Conservation (phyloP, 768 basidiomycete genomes). For the Boletus sp. region DNA sequence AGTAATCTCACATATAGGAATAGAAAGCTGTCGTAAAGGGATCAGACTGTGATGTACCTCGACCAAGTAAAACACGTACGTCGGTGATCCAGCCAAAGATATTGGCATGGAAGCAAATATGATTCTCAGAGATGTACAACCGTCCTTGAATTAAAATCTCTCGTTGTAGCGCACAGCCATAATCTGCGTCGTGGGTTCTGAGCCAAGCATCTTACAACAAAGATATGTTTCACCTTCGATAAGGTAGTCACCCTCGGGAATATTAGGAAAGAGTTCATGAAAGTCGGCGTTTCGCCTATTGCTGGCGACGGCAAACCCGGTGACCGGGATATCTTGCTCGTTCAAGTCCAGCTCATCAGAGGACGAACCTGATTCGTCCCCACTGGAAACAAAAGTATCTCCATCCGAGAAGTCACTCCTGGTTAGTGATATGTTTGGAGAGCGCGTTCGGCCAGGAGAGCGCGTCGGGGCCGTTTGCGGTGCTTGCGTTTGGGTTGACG, state of each 20-base stretch:
- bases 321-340: constrained; percentile 80
- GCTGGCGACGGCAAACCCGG: constrained; percentile 96
- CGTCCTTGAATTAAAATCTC: constrained; percentile 97
- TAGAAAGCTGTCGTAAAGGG: constrained; percentile 56
- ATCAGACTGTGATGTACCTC: constrained; percentile 6
- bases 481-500: constrained; percentile 1
- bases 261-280: constrained; percentile 84
- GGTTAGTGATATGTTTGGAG: constrained; percentile 19
- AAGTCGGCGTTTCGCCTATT: constrained; percentile 94
- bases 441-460: constrained; percentile 11
- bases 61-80: constrained; percentile 47
- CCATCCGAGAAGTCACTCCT: constrained; percentile 32
- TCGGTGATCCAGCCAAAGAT: constrained; percentile 99
- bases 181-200: constrained; percentile 55
- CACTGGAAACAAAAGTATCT: constrained; percentile 26
- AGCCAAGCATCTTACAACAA: neutral
- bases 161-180: constrained; percentile 94
- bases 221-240: constrained; percentile 76
- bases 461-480: constrained; percentile 1
- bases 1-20: constrained; percentile 85
- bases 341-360: constrained; percentile 36
- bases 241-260: constrained; percentile 95
- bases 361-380: constrained; percentile 32
- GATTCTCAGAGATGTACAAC: constrained; percentile 96
- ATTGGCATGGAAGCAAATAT: constrained; percentile 99